Evolutionary conservation across 2,329 filamentous ascomycete species (phyloP), one percentile per base, ranked within the genome.

Genomic region (Pseudogymnoascus sp.): DNA sequence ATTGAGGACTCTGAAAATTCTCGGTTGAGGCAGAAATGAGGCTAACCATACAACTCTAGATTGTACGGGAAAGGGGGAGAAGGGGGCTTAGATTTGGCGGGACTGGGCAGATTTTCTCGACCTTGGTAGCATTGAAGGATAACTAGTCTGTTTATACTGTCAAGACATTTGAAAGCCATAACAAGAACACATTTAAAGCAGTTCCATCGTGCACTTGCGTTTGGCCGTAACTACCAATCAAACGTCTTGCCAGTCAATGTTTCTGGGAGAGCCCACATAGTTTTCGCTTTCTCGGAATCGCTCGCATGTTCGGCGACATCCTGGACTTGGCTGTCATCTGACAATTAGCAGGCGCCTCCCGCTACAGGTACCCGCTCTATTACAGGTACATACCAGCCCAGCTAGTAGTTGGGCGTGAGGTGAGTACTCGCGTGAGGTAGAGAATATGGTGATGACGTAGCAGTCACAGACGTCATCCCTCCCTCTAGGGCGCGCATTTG

Each of bases 231-330:
- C 44, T 50, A 44, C 44, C 44, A 46, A 14, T n/a, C 12, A 50
- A 65, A 65, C 23, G 53, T 38, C 31, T 62, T 42, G 21, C 65
- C 65, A 18, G 61, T 64, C 40, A 65, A 25, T 38, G 63, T 62
- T 37, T 66, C 53, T 5, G 42, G 38, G 38, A 65, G 23, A 12
- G 7, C 23, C 65, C 65, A 66, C 18, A 65, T n/a, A 14, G 14
- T 42, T 14, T 64, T 21, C 7, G 59, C 59, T 18, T 21, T 37
- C 16, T 61, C 40, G 12, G 60, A 5, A 40, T 63, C 46, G 4
- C 62, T 25, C 23, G 16, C 31, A 6, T 50, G 12, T 16, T 59
- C n/a, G 11, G 31, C 60, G 14, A 46, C 25, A 18, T 61, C 61
- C 12, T 59, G 60, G 40, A 64, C 59, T 21, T 59, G 21, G 46